Percentiles rank a stretch among this genome's conserved stretches.
Evolutionary conservation across 1,284 basidiomycete genomes (phyloP).

Genomic region (Takashimella koratensis): DNA sequence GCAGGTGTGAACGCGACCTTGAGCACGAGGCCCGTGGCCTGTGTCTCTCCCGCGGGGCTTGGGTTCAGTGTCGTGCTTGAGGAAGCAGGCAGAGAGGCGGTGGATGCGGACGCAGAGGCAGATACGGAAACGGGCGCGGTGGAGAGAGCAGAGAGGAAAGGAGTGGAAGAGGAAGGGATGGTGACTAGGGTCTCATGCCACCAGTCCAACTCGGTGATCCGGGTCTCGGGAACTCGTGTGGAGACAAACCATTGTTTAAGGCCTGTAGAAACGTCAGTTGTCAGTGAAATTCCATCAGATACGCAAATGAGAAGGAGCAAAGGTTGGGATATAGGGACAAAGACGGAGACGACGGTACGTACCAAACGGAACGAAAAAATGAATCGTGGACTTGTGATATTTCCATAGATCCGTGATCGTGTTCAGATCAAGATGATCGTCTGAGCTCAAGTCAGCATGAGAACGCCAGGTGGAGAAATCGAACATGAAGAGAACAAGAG

Average conservation of each 20-base stretch:
- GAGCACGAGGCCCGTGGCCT: constrained; percentile 21
- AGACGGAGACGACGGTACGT: too few species aligned
- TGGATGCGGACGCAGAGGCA: neutral
- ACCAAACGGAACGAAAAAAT: constrained; percentile 48
- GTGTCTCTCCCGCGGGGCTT: neutral
- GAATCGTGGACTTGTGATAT: constrained; percentile 36
- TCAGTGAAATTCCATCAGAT: too few species aligned
- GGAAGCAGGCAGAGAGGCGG: neutral
- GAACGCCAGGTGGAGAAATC: too few species aligned
- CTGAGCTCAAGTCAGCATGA: constrained; percentile 24
- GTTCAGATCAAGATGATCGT: constrained; percentile 49
- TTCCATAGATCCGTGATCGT: constrained; percentile 47
- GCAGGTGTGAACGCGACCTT: constrained; percentile 47
- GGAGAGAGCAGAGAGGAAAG: neutral
- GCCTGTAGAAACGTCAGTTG: constrained; percentile 12
- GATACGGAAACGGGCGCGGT: neutral
- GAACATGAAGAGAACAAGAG: too few species aligned
- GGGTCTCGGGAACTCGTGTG: constrained; percentile 34
- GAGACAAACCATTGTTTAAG: constrained; percentile 43
- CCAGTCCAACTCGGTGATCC: constrained; percentile 49
- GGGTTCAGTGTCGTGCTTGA: neutral
- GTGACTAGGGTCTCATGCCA: constrained; percentile 43
- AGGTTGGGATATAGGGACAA: too few species aligned
- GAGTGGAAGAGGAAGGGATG: constrained; percentile 17
- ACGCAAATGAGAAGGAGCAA: too few species aligned